Conservation (phyloP, 1,284 basidiomycete species). For the Coriolopsis trogii region DNA sequence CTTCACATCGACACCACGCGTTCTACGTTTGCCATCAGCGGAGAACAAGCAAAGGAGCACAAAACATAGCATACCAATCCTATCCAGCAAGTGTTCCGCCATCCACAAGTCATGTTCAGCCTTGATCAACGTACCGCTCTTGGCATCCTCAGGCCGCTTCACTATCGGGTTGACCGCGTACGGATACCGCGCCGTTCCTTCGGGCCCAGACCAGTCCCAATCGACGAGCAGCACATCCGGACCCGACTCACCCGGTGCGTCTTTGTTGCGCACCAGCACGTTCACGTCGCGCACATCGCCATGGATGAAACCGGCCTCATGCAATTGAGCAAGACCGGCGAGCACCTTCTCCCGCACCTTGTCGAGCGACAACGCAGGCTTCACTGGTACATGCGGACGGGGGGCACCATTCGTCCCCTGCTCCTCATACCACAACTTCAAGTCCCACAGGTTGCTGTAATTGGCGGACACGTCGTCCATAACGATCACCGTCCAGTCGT, state of each 20-base stretch:
- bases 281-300: constrained; percentile 3
- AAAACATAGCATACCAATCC: too few species aligned
- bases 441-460: constrained; percentile 5
- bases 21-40: too few species aligned
- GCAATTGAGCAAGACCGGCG: background rate
- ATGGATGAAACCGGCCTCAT: background rate
- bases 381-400: too few species aligned
- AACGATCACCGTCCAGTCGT: constrained; percentile 19
- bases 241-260: background rate
- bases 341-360: background rate
- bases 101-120: too few species aligned
- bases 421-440: background rate
- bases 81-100: too few species aligned
- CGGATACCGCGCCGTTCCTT: too few species aligned
- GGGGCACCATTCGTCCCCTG: background rate
- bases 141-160: too few species aligned
- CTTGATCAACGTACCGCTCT: too few species aligned
- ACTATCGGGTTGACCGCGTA: too few species aligned
- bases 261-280: constrained; percentile 3
- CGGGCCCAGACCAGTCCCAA: constrained; percentile 1
- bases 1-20: too few species aligned
- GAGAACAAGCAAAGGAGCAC: too few species aligned
- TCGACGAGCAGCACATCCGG: constrained; percentile 3
- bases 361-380: background rate
- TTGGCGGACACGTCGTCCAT: constrained; percentile 15